Evolutionary conservation across 2,329 filamentous ascomycete genomes (phyloP), one percentile per base, ranked within the genome.

Genomic region (Colletotrichum orchidophilum): DNA sequence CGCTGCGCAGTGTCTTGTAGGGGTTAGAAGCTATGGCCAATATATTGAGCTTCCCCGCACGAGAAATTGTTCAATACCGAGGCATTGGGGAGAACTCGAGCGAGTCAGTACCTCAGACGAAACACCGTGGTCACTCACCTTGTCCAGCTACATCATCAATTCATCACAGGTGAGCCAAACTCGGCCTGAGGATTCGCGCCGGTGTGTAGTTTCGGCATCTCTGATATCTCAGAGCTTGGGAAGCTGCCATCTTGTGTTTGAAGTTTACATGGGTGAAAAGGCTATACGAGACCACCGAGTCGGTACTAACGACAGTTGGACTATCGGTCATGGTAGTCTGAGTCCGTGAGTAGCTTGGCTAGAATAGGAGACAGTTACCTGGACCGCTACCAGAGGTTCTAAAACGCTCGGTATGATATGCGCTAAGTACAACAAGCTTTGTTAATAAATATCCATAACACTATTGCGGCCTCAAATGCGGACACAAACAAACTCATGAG

Each of bases 11-110:
- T 12, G 9, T 5, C 11, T 33, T 7, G 12, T 15, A 15, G 8
- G n/a, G n/a, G n/a, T n/a, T n/a, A n/a, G 29, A 61, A 54, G 55
- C 63, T 54, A 66, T 66, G 24, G 50, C 24, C 49, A 50, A 24
- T 39, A 4, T 31, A 8, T 6, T 5, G 26, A 54, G 61, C 49
- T 70, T 67, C 67, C 63, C 67, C 63, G 50, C 55, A 61, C 67
- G 27, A 66, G 5, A 12, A 7, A 24, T 21, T 9, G 9, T 57
- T 1, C 5, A 12, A 3, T 60, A 24, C 67, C 63, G 67, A 70
- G 67, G 63, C 39, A 62, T 66, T 5, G 2, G n/a, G 61, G 18
- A 6, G 3, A 15, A 9, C 3, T 21, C 3, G 8, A 13, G 8
- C 26, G 6, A 33, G 33, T 29, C 49, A 52, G 42, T 61, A 12